phyloP scores from a whole-genome alignment of 169 alveolate genomes.

The Cryptosporidium felis region DNA sequence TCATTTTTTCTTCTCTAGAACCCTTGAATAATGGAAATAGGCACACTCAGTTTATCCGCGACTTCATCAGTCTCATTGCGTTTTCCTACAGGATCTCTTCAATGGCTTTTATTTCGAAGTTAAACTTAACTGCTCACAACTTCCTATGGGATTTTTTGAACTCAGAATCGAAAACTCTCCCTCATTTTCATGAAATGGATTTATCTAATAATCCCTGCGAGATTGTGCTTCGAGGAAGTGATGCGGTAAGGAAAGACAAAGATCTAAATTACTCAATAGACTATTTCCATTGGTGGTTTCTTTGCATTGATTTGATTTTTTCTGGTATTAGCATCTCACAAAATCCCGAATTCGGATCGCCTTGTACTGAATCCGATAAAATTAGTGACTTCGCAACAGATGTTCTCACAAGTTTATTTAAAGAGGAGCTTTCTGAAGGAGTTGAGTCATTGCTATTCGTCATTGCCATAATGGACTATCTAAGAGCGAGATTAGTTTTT shows the following conservation, averaged over 20 bases:
- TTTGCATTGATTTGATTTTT: conserved; percentile 29
- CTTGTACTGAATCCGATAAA: not conserved
- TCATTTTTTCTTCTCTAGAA: conserved; percentile 20
- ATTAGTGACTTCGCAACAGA: not conserved
- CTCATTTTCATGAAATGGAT: conserved; percentile 36
- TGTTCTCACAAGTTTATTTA: conserved; percentile 9
- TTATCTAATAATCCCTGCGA: not conserved
- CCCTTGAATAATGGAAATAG: not conserved
- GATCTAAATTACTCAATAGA: conserved; percentile 4
- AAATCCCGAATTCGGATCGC: not conserved
- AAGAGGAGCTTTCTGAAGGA: not conserved
- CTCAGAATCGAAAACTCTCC: conserved; percentile 8
- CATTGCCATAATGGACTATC: conserved; percentile 44
- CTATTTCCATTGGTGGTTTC: conserved; percentile 71
- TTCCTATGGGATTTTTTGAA: conserved; percentile 25
- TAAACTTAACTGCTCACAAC: not conserved
- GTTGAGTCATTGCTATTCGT: conserved; percentile 7
- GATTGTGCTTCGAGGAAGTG: not conserved
- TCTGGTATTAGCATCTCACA: conserved; percentile 37
- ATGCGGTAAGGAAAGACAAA: not conserved
- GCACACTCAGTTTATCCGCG: conserved; percentile 38
- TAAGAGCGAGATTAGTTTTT: conserved; percentile 48
- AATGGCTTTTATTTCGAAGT: not conserved
- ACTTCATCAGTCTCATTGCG: conserved; percentile 23
- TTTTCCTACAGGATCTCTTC: conserved; percentile 42